Conservation (phyloP, 257 asterid genomes). For the Solanum dulcamara region DNA sequence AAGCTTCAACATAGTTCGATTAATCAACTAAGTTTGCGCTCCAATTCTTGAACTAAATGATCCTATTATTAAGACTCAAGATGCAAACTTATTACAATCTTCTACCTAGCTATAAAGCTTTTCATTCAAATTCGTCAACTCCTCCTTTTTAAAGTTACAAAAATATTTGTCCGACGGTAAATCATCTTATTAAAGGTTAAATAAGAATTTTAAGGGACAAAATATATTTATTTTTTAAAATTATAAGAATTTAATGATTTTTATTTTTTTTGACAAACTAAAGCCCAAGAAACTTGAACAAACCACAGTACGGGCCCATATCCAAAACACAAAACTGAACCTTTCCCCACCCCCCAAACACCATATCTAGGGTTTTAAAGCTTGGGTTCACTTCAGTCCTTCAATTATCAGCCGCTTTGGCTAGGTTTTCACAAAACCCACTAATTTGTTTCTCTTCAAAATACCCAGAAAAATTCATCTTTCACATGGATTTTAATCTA, state of each 20-base stretch:
- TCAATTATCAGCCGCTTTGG: conserved; percentile 21
- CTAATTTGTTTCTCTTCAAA: background rate
- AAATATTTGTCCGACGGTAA: background rate
- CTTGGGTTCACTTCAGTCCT: background rate
- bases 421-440: conserved; percentile 9
- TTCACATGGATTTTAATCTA: conserved; percentile 14
- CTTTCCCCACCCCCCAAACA: background rate
- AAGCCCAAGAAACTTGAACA: no score
- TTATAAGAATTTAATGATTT: background rate
- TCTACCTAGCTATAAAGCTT: background rate
- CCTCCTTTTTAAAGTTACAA: background rate
- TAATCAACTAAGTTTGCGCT: background rate
- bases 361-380: background rate
- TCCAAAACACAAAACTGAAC: background rate
- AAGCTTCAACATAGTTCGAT: background rate
- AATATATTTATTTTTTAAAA: no score
- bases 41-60: background rate
- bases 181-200: no score
- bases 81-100: background rate
- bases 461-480: background rate
- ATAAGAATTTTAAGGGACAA: background rate
- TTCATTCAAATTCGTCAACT: background rate
- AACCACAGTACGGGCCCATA: background rate
- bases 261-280: background rate
- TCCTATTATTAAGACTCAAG: background rate